These are phyloP conservation scores for Monosporascus sp. DNA, from an alignment of 2,329 filamentous ascomycete genomes.

Conservation along the genomic window DNA sequence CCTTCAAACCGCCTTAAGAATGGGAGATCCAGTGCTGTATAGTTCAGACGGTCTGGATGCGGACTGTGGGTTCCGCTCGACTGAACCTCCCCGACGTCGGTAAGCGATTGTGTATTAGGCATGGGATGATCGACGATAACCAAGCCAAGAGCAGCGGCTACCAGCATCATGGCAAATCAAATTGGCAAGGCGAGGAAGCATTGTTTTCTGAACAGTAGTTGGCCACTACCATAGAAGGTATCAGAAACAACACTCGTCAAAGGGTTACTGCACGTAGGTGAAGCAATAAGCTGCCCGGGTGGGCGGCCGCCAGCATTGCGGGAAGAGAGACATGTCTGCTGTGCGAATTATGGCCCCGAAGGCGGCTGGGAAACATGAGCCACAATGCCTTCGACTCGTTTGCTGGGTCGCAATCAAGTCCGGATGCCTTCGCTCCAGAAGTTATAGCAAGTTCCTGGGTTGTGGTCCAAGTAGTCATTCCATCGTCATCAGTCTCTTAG, in stretches of 20 bases:
- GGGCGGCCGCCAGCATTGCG: not conserved
- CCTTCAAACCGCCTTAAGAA: not conserved
- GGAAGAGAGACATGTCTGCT: not conserved
- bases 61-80: not conserved
- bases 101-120: not conserved
- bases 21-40: not conserved
- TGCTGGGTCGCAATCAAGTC: not conserved
- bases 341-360: not conserved
- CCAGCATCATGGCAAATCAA: not conserved
- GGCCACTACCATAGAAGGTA: not conserved
- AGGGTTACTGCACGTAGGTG: not conserved
- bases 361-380: not conserved
- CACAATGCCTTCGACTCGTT: not conserved
- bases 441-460: too few relatives aligned
- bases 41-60: not conserved
- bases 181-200: not conserved
- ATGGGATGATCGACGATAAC: not conserved
- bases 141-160: not conserved
- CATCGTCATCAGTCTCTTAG: too few relatives aligned
- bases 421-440: too few relatives aligned
- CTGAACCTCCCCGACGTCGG: not conserved
- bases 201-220: not conserved
- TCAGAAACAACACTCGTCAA: not conserved
- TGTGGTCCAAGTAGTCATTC: too few relatives aligned
- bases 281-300: not conserved